Base-by-base conservation (phyloP, 306 rosid genomes). In the Urtica urens region DNA sequence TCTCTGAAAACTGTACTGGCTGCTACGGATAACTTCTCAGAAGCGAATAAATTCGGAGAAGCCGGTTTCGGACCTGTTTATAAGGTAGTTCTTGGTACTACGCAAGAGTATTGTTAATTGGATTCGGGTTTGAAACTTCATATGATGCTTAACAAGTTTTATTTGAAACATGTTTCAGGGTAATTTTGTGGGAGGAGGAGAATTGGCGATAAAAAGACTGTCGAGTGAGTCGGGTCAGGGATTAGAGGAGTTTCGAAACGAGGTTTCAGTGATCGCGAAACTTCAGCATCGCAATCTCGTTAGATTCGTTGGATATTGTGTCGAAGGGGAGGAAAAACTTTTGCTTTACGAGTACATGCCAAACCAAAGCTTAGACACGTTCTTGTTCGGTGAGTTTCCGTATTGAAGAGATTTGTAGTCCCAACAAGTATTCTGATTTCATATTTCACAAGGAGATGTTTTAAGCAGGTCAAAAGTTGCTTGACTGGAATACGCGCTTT, bases 251-350 rank as follows among this genome's bases (percentile, higher is more conserved):
- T 77, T 83, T 46, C 79, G 65, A 46, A 83, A 83, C 55, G 90
- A 83, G 57, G 86, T 83, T 48, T 64, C 80, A 28, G 65, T 80
- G 63, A 80, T 84, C 2, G 86, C 83, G 15, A 80, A 72, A 55
- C 86, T 83, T 55, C 90, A 80, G 44, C 83, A 83, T 63, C 69
- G 86, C 21, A 83, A 83, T 34, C 74, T 83, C 14, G 90, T 83
- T 23, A 64, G 80, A 61, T 86, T 83, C 54, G 57, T 69, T 23
- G 94, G 90, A 4, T 84, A 74, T 41, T 84, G 83, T 57, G 40
- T 77, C 15, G 65, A 72, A 70, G 81, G 83, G 62, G 81, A 70
- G 34, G 86, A 83, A 59, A 78, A 73, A 72, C 75, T 82, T 71
- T 62, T 78, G 60, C 58, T 82, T 21, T 78, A 82, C 44, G 87